Base-by-base conservation (phyloP, 345 rosid species). In the Salix udensis region DNA sequence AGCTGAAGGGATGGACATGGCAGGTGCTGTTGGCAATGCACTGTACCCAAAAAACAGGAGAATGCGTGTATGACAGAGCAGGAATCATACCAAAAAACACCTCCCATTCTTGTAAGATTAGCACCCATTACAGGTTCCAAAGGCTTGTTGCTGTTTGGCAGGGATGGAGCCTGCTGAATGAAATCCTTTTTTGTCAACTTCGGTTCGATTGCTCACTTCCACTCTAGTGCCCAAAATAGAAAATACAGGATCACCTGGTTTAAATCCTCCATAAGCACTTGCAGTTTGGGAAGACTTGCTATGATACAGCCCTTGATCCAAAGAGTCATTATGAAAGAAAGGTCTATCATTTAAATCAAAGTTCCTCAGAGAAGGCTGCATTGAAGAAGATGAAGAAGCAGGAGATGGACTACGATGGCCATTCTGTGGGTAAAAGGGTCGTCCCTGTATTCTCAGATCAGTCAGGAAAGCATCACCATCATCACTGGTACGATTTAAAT, bases 311-410 rank as follows among this genome's bases (percentile, higher is more conserved):
- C 85, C 91, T 67, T 81, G 92, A 70, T 92, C 92, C 26, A 84
- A 82, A 78, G 86, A 78, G 69, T 90, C 89, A 26, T 65, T 85
- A 44, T 81, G 85, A 76, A 79, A 76, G 68, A 74, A 77, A 10
- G 99, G 97, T 58, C 87, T 85, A 78, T 96, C 99, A 76, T 96
- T 96, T 89, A 96, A 87, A 88, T 96, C 97, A 73, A 96, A 85
- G 82, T 88, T 94, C 87, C 93, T 89, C 74, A 83, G 71, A 30
- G 84, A 77, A 65, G 86, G 91, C 85, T 84, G 97, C 88, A 84
- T 76, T n/a, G 89, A 82, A 24, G 98, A 94, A 16, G 92, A 89
- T 13, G 97, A 89, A 39, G 96, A 89, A 52, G 89, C 90, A 62
- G 94, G 94, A 68, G 98, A 90, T 18, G 91, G 94, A 77, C 87